Conservation (phyloP, 2,329 filamentous ascomycete genomes). For the Cercospora sojina region DNA sequence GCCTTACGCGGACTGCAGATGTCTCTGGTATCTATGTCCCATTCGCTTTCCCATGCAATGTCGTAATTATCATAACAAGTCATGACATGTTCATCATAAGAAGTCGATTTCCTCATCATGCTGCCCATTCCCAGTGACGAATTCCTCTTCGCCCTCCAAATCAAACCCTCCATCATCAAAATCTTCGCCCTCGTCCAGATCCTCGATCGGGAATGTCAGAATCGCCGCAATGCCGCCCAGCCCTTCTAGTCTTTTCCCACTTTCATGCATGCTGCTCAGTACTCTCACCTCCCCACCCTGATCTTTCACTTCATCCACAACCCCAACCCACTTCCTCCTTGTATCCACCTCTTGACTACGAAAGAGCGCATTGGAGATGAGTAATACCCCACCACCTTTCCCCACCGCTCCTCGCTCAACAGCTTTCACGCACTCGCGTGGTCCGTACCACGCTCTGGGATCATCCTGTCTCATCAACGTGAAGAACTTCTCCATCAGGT, state of each 20-base stretch:
- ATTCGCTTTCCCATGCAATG: slow-evolving; percentile 1
- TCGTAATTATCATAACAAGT: background rate
- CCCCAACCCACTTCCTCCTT: slow-evolving; percentile 74
- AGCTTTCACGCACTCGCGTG: slow-evolving; percentile 75
- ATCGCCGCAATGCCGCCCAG: slow-evolving; percentile 87
- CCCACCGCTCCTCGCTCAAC: slow-evolving; percentile 87
- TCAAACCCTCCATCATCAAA: slow-evolving; percentile 25
- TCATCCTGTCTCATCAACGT: slow-evolving; percentile 78
- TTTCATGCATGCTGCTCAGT: slow-evolving; percentile 92
- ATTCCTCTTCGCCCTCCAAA: slow-evolving; percentile 21
- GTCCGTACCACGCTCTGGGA: slow-evolving; percentile 86
- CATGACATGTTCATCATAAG: slow-evolving; percentile 16
- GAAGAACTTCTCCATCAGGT: slow-evolving; percentile 80
- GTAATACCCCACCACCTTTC: slow-evolving; percentile 75
- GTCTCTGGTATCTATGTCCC: background rate
- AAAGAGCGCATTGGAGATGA: slow-evolving; percentile 87
- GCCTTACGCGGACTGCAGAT: background rate
- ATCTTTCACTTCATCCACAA: slow-evolving; percentile 82
- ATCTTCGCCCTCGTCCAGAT: slow-evolving; percentile 63
- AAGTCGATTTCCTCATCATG: slow-evolving; percentile 24
- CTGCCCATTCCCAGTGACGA: slow-evolving; percentile 20
- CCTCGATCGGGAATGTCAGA: slow-evolving; percentile 83
- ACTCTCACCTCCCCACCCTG: slow-evolving; percentile 85
- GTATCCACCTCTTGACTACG: slow-evolving; percentile 74
- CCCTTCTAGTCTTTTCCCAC: slow-evolving; percentile 78